A percentile compares a stretch with the other conserved stretches of the same genome.
These are phyloP conservation scores for Moelleriella libera DNA, from an alignment of 2,329 filamentous ascomycete species.

Conservation along the genomic window DNA sequence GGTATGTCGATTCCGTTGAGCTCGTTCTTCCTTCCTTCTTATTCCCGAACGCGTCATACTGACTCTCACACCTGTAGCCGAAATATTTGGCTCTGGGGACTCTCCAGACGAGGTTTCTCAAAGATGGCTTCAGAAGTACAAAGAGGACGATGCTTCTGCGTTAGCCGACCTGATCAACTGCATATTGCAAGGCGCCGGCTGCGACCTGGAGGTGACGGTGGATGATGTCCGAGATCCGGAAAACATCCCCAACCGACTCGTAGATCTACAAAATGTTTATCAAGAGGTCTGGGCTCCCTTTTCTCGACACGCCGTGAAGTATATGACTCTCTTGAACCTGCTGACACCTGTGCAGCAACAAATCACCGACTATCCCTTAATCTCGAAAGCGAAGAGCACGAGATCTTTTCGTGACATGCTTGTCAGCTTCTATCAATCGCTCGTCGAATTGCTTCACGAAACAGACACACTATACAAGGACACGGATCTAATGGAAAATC, in stretches of 20 bases:
- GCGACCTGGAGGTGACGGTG: conserved; percentile 60
- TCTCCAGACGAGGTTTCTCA: conserved; percentile 41
- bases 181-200: conserved; percentile 60
- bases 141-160: conserved; percentile 35
- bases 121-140: conserved; percentile 46
- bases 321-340: not conserved
- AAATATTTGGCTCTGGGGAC: conserved; percentile 48
- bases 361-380: conserved; percentile 82
- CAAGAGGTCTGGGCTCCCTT: conserved; percentile 44
- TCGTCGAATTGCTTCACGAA: conserved; percentile 67
- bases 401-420: conserved; percentile 67
- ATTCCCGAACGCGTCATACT: not conserved
- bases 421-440: conserved; percentile 61
- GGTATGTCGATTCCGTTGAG: conserved; percentile 22
- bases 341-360: conserved; percentile 39
- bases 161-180: conserved; percentile 53
- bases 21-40: not conserved
- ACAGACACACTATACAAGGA: conserved; percentile 73
- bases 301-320: not conserved
- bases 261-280: conserved; percentile 79
- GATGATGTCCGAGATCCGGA: conserved; percentile 86
- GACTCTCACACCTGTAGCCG: conserved; percentile 25
- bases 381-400: conserved; percentile 65
- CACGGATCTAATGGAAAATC: conserved; percentile 66
- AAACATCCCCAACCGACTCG: conserved; percentile 62